phyloP scores from a whole-genome alignment of 192 early-diverging fungal species.

The Backusella sp. region DNA sequence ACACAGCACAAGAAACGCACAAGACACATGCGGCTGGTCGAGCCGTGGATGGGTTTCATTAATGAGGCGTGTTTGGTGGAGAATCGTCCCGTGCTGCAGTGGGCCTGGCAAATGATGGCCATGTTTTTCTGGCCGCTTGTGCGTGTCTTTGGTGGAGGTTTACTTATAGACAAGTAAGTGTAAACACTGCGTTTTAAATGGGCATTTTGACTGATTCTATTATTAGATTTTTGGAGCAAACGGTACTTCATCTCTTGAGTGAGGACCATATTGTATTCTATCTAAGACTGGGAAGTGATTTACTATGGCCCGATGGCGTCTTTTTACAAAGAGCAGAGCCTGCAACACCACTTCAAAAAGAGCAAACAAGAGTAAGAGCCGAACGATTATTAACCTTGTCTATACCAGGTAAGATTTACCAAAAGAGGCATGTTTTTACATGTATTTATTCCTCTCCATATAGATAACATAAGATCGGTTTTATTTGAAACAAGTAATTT shows the following conservation, averaged over 20 bases:
- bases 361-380: conserved; percentile 42
- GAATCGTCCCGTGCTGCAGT: conserved; percentile 39
- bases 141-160: conserved; percentile 41
- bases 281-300: conserved; percentile 43
- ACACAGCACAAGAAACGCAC: conserved; percentile 36
- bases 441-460: neutral
- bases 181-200: neutral
- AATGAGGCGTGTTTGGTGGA: conserved; percentile 42
- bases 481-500: conserved; percentile 33
- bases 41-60: conserved; percentile 31
- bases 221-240: conserved; percentile 46
- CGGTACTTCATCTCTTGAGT: conserved; percentile 46
- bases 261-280: conserved; percentile 47
- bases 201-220: neutral
- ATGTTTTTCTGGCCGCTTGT: conserved; percentile 47
- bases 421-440: no score
- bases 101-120: conserved; percentile 49
- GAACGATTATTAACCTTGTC: conserved; percentile 39
- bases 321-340: conserved; percentile 39
- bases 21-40: conserved; percentile 31
- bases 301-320: conserved; percentile 47
- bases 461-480: conserved; percentile 20
- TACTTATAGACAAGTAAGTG: conserved; percentile 48
- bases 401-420: conserved; percentile 39
- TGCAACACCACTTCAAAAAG: conserved; percentile 35